Evolutionary conservation across 2,329 filamentous ascomycete genomes (phyloP), one percentile per base, ranked within the genome.

Genomic region (Penicillium sp.): DNA sequence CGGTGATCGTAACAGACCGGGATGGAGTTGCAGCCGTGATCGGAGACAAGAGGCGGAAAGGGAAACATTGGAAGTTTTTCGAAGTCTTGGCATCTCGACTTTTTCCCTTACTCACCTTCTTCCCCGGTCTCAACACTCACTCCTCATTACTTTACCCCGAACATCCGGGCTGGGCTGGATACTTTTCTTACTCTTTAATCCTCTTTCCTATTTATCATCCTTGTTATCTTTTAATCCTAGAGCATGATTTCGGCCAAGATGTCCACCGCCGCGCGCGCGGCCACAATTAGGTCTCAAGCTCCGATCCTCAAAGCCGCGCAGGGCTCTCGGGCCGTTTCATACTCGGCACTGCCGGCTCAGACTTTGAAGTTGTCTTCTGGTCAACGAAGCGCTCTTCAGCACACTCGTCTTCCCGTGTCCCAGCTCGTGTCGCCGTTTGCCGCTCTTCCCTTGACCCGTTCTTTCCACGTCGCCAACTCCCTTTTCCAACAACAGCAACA

Each of bases 201-300:
- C 19, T 57, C 22, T 52, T 24, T 10, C 44, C 24, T 51, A 26
- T 31, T 35, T 13, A 13, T 49, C 24, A 19, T 45, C 35, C n/a
- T 13, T 45, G 19, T 22, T 19, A 21, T 19, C 10, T 6, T 35
- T 35, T 35, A 10, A 26, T 53, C 54, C 43, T 54, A 69, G 65
- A 75, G 71, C 65, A 78, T 78, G 75, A 73, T 78, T 65, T 68
- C 69, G 53, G 65, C 74, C 27, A 76, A 66, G 63, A 68, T 74
- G 69, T 68, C 72, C 51, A 69, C 68, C 58, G 70, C 71, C 64
- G 70, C 70, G 59, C 73, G 74, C 65, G 70, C 70, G 65, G 72
- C 68, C 61, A 69, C 72, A 53, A 58, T 74, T 60, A 70, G 72
- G 66, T 71, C 72, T 52, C 66, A 74, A 52, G 57, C 64, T 52